Base-by-base conservation (phyloP, 2,329 filamentous ascomycete genomes). In the Cercospora sp. region DNA sequence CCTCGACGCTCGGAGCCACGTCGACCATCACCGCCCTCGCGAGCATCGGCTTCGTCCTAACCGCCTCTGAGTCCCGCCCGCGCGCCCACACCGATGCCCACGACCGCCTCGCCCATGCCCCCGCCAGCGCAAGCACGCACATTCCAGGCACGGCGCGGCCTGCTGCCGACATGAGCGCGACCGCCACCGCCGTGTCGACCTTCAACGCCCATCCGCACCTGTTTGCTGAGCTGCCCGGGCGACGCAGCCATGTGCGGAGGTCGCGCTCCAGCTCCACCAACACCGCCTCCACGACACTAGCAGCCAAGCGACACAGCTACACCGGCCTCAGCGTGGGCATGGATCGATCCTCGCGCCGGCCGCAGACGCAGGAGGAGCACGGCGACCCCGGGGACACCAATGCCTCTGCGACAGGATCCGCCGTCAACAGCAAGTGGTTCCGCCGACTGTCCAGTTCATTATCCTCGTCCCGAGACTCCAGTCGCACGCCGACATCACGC, bases 391-490 rank as follows among this genome's bases (percentile, higher is more conserved):
- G 63, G 30, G 66, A 61, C 49, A 66, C 66, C 66, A 63, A 32
- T 24, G 0, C 60, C 30, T 30, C 61, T 28, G 55, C 61, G 64
- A 30, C 70, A 70, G 53, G 66, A 69, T 43, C 69, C 5, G 58
- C 63, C 21, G 49, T 63, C 57, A 66, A 71, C 65, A 71, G 69
- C 66, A 66, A 72, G 30, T 94, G 91, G 91, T 88, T 93, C 71
- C 87, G 88, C 73, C 87, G 90, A 61, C 81, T 93, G 45, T 92
- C 91, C 26, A 82, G 69, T 68, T 74, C 66, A 59, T 73, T 77
- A 60, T 74, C 76, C 26, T 68, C 69, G 37, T 79, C 77, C 62
- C 75, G 75, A 64, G 76, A 78, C 66, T 77, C 76, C 53, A 77
- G 75, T 63, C 69, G 67, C 12, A 68, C 88, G 69, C 90, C 90